Conservation (phyloP, 495 filamentous ascomycete species). For the Parmelia sp. region DNA sequence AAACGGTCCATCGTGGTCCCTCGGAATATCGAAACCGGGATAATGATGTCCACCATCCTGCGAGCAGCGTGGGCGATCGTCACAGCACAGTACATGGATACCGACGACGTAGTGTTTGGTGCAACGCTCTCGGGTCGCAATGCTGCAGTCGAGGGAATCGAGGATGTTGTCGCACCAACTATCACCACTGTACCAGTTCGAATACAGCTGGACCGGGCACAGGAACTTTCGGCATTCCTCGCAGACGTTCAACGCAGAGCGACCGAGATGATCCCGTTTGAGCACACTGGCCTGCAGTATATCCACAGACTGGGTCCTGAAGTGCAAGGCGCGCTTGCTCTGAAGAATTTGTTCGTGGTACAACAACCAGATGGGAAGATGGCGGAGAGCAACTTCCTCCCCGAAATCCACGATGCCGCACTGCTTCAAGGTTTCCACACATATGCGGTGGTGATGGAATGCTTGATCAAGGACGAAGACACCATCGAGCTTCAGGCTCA, state of each 20-base stretch:
- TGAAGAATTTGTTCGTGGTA: too few relatives aligned
- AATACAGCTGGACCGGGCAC: slow-evolving; percentile 32
- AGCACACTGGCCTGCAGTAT: slow-evolving; percentile 46
- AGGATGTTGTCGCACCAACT: slow-evolving; percentile 36
- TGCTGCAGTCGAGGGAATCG: slow-evolving; percentile 33
- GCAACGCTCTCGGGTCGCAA: slow-evolving; percentile 34
- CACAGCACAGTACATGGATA: slow-evolving; percentile 27
- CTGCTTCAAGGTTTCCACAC: too few relatives aligned
- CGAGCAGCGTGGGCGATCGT: slow-evolving; percentile 40
- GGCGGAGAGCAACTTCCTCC: too few relatives aligned
- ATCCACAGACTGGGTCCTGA: too few relatives aligned
- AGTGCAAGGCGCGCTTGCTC: too few relatives aligned
- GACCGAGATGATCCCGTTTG: slow-evolving; percentile 35
- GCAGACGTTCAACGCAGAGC: slow-evolving; percentile 36
- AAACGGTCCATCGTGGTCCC: background rate
- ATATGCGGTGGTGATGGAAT: too few relatives aligned
- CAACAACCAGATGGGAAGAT: too few relatives aligned
- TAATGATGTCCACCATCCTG: slow-evolving; percentile 18
- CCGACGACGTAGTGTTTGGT: slow-evolving; percentile 35
- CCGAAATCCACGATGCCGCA: too few relatives aligned
- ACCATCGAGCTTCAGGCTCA: too few relatives aligned
- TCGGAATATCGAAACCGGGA: background rate
- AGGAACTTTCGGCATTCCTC: slow-evolving; percentile 36
- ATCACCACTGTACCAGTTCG: slow-evolving; percentile 48
- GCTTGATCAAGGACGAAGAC: too few relatives aligned